Percentiles rank a stretch among this genome's conserved stretches.
phyloP scores from a whole-genome alignment of 495 filamentous ascomycete genomes.

The Daldinia vernicosa region DNA sequence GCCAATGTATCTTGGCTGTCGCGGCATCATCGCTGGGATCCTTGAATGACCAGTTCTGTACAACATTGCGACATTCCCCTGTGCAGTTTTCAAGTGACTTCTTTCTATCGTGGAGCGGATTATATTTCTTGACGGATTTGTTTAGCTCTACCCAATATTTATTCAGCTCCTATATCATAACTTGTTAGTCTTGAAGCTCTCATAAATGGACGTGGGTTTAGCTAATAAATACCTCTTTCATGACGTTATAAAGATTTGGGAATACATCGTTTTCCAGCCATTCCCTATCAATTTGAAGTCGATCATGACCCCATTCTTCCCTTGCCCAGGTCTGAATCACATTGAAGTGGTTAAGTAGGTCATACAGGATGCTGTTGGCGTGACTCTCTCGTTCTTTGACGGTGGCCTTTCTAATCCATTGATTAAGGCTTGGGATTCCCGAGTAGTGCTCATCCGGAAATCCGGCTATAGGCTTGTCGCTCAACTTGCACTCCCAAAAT shows the following conservation, averaged over 20 bases:
- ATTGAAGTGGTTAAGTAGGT: not conserved
- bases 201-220: not conserved
- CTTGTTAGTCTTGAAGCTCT: not conserved
- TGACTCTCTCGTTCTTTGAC: not conserved
- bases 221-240: not conserved
- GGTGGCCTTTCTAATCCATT: not conserved
- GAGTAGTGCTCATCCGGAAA: not conserved
- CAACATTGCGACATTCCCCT: not conserved
- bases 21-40: not conserved
- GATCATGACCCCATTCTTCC: not conserved
- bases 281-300: not conserved
- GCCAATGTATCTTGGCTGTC: not conserved
- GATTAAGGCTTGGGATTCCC: not conserved
- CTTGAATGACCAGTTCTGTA: not conserved
- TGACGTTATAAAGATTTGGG: not conserved
- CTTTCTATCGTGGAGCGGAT: not conserved
- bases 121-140: not conserved
- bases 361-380: not conserved
- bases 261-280: not conserved
- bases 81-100: not conserved
- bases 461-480: not conserved
- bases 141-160: not conserved
- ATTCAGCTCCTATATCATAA: not conserved
- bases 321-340: not conserved
- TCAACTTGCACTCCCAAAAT: not conserved